Evolutionary conservation across 164 flowering plant species (phyloP).

Genomic region (Echeveria elegans): DNA sequence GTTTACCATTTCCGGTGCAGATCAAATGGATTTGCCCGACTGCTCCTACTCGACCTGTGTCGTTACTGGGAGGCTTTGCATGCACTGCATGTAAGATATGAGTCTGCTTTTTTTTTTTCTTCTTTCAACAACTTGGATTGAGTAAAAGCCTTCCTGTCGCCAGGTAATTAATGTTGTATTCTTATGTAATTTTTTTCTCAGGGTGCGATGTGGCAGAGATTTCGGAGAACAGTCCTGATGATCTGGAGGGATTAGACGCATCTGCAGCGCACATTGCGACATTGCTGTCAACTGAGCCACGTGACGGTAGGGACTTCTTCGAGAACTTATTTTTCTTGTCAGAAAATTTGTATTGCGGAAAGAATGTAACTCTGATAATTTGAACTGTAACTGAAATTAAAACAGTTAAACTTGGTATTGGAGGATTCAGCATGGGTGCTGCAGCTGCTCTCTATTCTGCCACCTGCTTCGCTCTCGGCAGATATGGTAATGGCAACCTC

Average conservation of each 20-base stretch:
- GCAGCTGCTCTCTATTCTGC: conserved; percentile 89
- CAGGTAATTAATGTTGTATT: conserved; percentile 3
- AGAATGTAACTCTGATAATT: neutral
- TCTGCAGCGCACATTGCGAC: conserved; percentile 94
- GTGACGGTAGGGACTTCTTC: conserved; percentile 54
- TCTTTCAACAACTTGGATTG: neutral
- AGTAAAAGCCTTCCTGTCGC: no score
- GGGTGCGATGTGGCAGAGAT: conserved; percentile 95
- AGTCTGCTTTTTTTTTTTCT: neutral
- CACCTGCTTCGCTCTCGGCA: conserved; percentile 66
- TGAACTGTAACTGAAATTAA: conserved; percentile 4
- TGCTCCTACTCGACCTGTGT: conserved; percentile 72
- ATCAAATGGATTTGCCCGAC: conserved; percentile 81
- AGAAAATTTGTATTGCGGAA: neutral
- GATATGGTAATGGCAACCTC: conserved; percentile 61
- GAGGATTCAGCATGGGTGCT: conserved; percentile 99
- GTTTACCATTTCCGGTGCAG: conserved; percentile 23
- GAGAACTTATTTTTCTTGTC: neutral
- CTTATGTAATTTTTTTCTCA: conserved; percentile 22
- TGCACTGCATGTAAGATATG: conserved; percentile 57
- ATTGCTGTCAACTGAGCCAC: conserved; percentile 83
- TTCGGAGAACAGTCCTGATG: conserved; percentile 85
- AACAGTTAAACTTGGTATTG: conserved; percentile 89
- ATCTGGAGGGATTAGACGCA: conserved; percentile 87
- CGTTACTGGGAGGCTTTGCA: conserved; percentile 57